Evolutionary conservation across 345 rosid genomes (phyloP), one percentile per base, ranked within the genome.

Genomic region (Boechera stricta): DNA sequence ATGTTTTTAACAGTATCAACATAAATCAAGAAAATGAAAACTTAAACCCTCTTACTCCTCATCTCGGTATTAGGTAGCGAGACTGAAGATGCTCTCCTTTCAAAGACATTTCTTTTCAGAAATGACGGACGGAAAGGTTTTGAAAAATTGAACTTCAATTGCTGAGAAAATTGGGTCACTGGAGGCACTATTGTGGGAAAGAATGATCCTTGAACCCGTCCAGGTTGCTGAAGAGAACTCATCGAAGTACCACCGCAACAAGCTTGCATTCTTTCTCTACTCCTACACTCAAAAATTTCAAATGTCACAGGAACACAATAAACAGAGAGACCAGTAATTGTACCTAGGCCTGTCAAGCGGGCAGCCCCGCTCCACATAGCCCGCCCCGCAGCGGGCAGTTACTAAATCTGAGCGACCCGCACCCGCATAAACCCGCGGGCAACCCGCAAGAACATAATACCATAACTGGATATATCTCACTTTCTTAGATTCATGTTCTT

Each of bases 201-300:
- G 51, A 77, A 18, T 24, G 82, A 69, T 54, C 82, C 74, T 74
- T 85, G 86, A 57, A 81, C 75, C 77, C 77, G 69, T 72, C 80
- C 38, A 10, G 87, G 83, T 53, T 86, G 91, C 76, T 85, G 96
- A 77, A 84, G 56, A 80, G 92, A 90, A 76, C 81, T 89, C 82
- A 76, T 86, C 29, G 77, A 76, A 10, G 83, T 82, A 76, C 82
- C 81, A 76, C 93, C 90, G 60, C 81, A 62, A 77, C 79, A 87
- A 72, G 89, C 82, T 65, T 84, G 85, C 90, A 89, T 91, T 49
- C 5, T 81, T 49, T 49, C 36, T 29, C 36, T 69, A 36, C 52
- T 33, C 48, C 42, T 61, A 69, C 49, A 69, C 13, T 33, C 0
- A 35, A 26, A 67, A 48, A 38, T 0, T 3, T 7, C 24, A 68